Evolutionary conservation across 345 rosid species (phyloP).

Genomic region (Diplotaxis tenuifolia): DNA sequence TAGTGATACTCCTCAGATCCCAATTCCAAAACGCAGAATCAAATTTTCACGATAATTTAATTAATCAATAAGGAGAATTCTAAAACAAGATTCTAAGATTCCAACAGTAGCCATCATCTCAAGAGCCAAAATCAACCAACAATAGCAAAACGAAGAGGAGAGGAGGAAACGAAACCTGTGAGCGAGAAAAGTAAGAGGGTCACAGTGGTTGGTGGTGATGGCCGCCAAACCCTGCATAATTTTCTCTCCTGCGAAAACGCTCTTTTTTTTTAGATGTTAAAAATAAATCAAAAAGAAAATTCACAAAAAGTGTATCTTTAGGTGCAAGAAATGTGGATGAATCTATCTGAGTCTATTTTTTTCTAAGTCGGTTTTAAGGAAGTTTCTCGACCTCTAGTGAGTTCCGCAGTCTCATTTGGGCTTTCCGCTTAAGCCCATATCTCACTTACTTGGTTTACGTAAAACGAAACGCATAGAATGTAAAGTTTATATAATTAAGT

Average conservation of each 20-base stretch:
- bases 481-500: too few relatives aligned
- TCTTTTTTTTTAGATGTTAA: background rate
- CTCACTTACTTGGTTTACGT: too few relatives aligned
- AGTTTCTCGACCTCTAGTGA: background rate
- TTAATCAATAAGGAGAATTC: too few relatives aligned
- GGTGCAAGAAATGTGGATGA: constrained; percentile 40
- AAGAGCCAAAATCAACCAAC: too few relatives aligned
- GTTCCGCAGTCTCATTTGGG: constrained; percentile 14
- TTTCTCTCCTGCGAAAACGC: constrained; percentile 27
- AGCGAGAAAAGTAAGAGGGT: constrained; percentile 15
- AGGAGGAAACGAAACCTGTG: constrained; percentile 22
- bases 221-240: constrained; percentile 42
- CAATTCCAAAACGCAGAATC: too few relatives aligned
- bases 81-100: too few relatives aligned
- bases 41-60: too few relatives aligned
- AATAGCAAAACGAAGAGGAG: too few relatives aligned
- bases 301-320: constrained; percentile 21
- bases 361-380: constrained; percentile 11
- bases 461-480: too few relatives aligned
- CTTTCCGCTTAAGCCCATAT: background rate
- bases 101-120: too few relatives aligned
- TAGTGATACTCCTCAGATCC: too few relatives aligned
- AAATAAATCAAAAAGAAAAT: background rate
- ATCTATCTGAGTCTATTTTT: constrained; percentile 6
- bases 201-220: constrained; percentile 16